phyloP scores from a whole-genome alignment of 78 protist genomes.

The Dictyostelium intermedium region DNA sequence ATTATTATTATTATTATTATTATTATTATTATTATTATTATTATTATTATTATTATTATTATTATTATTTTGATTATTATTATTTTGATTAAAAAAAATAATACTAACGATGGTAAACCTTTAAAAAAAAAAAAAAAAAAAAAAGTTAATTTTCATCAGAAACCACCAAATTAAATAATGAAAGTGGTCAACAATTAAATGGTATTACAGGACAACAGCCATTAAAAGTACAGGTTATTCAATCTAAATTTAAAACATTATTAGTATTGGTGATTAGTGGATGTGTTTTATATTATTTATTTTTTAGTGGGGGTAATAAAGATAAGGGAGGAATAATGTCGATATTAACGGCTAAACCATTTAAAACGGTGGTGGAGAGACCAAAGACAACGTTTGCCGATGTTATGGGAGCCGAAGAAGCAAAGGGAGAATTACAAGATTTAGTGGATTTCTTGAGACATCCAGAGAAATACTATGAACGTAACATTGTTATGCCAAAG shows the following conservation, averaged over 20 bases:
- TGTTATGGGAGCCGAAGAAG: slow-evolving; percentile 86
- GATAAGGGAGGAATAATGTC: slow-evolving; percentile 52
- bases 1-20: too few species aligned
- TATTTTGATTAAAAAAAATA: too few species aligned
- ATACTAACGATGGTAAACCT: too few species aligned
- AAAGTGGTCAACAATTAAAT: not conserved
- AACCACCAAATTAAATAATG: not conserved
- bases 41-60: not conserved
- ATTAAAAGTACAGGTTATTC: not conserved
- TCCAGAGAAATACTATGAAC: slow-evolving; percentile 87
- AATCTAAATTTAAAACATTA: not conserved
- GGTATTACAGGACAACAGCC: not conserved
- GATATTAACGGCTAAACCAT: not conserved
- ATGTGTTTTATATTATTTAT: not conserved
- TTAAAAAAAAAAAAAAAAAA: too few species aligned
- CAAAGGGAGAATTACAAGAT: slow-evolving; percentile 91
- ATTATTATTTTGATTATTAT: not conserved
- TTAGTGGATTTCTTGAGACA: slow-evolving; percentile 87
- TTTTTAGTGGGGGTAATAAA: not conserved
- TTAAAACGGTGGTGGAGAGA: not conserved
- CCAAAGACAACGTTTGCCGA: slow-evolving; percentile 80
- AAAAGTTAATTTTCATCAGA: not conserved
- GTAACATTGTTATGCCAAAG: slow-evolving; percentile 91
- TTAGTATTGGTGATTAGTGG: not conserved
- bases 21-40: not conserved